A percentile compares a stretch with the other conserved stretches of the same genome.
These are phyloP conservation scores for Chenopodium quinoa DNA, from an alignment of 148 eudicot species.

Conservation along the genomic window DNA sequence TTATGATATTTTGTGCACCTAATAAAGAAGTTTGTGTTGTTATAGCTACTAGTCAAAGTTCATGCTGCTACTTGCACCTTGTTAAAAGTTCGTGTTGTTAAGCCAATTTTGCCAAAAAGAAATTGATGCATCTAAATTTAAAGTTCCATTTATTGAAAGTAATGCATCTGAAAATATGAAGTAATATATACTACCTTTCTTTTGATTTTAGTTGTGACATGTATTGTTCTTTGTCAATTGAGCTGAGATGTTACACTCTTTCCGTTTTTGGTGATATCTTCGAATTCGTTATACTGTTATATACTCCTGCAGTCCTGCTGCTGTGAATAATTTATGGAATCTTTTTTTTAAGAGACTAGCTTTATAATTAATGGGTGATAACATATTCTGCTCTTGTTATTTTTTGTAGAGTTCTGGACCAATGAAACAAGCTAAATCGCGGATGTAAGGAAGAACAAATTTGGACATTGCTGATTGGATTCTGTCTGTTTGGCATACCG, in stretches of 20 bases:
- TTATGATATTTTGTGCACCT: too few relatives aligned
- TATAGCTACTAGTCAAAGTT: too few relatives aligned
- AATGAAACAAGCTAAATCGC: slow-evolving; percentile 42
- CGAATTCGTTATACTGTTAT: not conserved
- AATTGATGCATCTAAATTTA: too few relatives aligned
- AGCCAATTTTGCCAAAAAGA: too few relatives aligned
- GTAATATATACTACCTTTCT: not conserved
- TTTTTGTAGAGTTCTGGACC: slow-evolving; percentile 52
- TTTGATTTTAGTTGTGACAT: not conserved
- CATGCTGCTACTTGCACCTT: too few relatives aligned
- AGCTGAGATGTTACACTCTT: not conserved
- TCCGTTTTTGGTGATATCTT: not conserved
- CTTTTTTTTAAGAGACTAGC: not conserved
- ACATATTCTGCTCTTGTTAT: not conserved
- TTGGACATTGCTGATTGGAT: not conserved
- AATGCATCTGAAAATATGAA: too few relatives aligned
- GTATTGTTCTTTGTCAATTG: not conserved
- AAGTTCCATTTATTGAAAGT: too few relatives aligned
- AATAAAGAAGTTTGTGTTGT: too few relatives aligned
- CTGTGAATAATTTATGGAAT: not conserved
- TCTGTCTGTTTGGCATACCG: not conserved
- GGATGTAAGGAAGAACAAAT: slow-evolving; percentile 36
- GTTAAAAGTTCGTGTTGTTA: too few relatives aligned
- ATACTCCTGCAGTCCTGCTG: not conserved
- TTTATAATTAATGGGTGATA: not conserved